Evolutionary conservation across 768 basidiomycete genomes (phyloP).

Genomic region (Chalciporus chontae): DNA sequence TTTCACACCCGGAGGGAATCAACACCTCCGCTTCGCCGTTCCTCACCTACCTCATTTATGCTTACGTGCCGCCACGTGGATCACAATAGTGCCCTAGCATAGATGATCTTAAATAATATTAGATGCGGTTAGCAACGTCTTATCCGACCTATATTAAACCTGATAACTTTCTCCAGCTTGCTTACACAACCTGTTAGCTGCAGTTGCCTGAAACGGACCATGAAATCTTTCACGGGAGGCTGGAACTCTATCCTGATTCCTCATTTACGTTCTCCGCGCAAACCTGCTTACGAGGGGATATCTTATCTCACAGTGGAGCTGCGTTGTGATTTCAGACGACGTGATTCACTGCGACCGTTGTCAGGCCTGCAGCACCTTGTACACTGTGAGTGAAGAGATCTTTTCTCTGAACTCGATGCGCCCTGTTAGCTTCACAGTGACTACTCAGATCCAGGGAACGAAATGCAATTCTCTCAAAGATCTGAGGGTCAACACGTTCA

Average conservation of each 20-base stretch:
- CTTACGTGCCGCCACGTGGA: constrained; percentile 3
- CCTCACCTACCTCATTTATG: constrained; percentile 5
- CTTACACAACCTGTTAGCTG: not conserved
- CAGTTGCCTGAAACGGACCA: not conserved
- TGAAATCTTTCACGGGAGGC: not conserved
- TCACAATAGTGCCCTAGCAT: no score
- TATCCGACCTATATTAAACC: not conserved
- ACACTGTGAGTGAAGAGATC: not conserved
- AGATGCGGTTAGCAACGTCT: no score
- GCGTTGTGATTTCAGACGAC: constrained; percentile 1
- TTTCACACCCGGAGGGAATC: constrained; percentile 9
- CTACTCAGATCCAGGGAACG: constrained; percentile 1
- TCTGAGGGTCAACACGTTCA: not conserved
- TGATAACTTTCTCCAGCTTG: not conserved
- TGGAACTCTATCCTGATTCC: not conserved
- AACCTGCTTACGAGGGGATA: not conserved
- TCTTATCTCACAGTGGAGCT: constrained; percentile 13
- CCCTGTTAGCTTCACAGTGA: not conserved
- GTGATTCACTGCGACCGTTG: not conserved
- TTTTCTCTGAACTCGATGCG: not conserved
- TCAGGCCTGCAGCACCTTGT: not conserved
- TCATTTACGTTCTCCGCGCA: constrained; percentile 9
- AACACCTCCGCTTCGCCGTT: constrained; percentile 8
- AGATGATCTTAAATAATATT: no score
- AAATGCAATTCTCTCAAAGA: not conserved